Evolutionary conservation across 2,329 filamentous ascomycete genomes (phyloP).

Genomic region (Massarina eburnea): DNA sequence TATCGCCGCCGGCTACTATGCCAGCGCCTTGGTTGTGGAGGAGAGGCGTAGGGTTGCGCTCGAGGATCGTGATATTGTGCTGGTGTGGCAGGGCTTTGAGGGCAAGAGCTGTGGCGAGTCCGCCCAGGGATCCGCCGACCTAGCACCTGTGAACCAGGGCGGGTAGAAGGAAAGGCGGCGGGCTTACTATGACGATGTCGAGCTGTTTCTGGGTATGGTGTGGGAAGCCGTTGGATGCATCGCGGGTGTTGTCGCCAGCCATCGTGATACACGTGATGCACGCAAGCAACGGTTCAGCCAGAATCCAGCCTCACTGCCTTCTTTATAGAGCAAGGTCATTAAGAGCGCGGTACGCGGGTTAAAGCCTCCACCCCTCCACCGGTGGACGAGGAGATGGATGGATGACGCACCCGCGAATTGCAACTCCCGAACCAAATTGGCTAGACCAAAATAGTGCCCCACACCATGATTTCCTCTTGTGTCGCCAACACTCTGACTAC

Average conservation of each 20-base stretch:
- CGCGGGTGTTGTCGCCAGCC: slow-evolving; percentile 2
- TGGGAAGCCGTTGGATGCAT: slow-evolving; percentile 13
- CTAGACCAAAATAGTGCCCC: not conserved
- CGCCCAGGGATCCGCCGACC: slow-evolving; percentile 35
- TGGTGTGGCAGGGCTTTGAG: slow-evolving; percentile 27
- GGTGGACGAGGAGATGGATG: slow-evolving; percentile 1
- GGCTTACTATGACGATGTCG: slow-evolving; percentile 28
- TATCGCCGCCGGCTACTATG: slow-evolving; percentile 35
- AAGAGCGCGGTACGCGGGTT: not conserved
- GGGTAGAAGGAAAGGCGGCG: not conserved
- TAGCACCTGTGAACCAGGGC: slow-evolving; percentile 10
- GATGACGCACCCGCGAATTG: slow-evolving; percentile 2
- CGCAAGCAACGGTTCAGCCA: not conserved
- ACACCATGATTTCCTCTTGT: not conserved
- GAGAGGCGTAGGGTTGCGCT: slow-evolving; percentile 31
- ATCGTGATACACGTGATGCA: not conserved
- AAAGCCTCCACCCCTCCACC: slow-evolving; percentile 1
- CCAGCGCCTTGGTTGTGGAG: slow-evolving; percentile 39
- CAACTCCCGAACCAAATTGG: not conserved
- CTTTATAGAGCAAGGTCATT: no score
- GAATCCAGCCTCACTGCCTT: not conserved
- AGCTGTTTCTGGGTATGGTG: slow-evolving; percentile 18
- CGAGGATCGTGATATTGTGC: slow-evolving; percentile 32
- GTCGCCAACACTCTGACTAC: not conserved
- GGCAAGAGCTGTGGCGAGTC: slow-evolving; percentile 29